A percentile compares a stretch with the other conserved stretches of the same genome.
phyloP scores from a whole-genome alignment of 1,284 basidiomycete species.

The Boletus semigastroideus region DNA sequence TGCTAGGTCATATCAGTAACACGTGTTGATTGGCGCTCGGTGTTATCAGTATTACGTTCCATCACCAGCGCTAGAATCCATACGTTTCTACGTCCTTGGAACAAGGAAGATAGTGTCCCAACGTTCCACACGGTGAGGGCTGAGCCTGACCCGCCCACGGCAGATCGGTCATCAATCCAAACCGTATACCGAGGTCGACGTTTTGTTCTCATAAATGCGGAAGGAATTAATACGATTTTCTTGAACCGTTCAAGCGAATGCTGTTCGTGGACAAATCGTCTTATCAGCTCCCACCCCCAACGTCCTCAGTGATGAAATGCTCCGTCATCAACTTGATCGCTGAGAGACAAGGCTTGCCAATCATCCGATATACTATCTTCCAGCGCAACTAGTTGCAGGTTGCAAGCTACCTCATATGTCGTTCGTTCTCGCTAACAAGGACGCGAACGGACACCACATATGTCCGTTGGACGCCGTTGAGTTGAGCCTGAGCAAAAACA shows the following conservation, averaged over 20 bases:
- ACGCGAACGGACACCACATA: slow-evolving; percentile 9
- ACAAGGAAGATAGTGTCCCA: neutral
- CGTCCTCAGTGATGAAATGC: slow-evolving; percentile 25
- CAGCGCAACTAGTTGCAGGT: slow-evolving; percentile 12
- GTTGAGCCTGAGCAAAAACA: slow-evolving; percentile 14
- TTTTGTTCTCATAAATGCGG: slow-evolving; percentile 16
- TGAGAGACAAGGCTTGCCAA: slow-evolving; percentile 15
- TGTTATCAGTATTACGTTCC: neutral
- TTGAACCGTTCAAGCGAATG: too few species aligned
- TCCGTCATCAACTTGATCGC: slow-evolving; percentile 27
- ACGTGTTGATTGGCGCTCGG: slow-evolving; percentile 1
- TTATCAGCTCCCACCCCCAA: slow-evolving; percentile 17
- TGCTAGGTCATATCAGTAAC: neutral
- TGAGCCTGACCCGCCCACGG: neutral
- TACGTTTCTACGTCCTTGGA: neutral
- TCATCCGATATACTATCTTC: slow-evolving; percentile 6
- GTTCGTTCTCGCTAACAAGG: slow-evolving; percentile 12
- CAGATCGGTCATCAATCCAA: neutral
- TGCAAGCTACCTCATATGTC: slow-evolving; percentile 20
- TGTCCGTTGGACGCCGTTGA: slow-evolving; percentile 26
- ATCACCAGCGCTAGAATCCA: slow-evolving; percentile 6
- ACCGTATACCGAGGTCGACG: neutral
- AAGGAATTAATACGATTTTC: too few species aligned
- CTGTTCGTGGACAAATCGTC: too few species aligned
- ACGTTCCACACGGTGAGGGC: slow-evolving; percentile 3